A percentile compares a stretch with the other conserved stretches of the same genome.
Evolutionary conservation across 1,284 basidiomycete genomes (phyloP).

Genomic region (Trichosporon sp.): DNA sequence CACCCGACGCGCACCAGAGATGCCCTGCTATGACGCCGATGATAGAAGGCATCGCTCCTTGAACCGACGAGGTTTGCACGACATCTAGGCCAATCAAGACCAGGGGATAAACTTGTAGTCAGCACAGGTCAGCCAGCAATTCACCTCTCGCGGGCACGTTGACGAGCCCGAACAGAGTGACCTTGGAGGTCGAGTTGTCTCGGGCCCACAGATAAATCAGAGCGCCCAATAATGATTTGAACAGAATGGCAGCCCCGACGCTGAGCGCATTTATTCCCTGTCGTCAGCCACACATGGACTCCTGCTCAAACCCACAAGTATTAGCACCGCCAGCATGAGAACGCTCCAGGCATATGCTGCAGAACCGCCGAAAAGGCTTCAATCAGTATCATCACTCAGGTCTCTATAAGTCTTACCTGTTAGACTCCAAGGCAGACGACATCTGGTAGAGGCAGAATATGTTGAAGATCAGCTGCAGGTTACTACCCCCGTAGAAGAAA

Average conservation of each 20-base stretch:
- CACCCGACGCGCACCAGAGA: slow-evolving; percentile 40
- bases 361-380: neutral
- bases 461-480: slow-evolving; percentile 51
- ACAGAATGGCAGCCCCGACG: slow-evolving; percentile 46
- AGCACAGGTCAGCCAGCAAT: slow-evolving; percentile 22
- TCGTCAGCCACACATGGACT: neutral
- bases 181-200: slow-evolving; percentile 49
- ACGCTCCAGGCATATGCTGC: slow-evolving; percentile 52
- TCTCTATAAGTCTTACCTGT: slow-evolving; percentile 38
- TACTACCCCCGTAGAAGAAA: slow-evolving; percentile 49
- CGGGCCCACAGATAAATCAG: slow-evolving; percentile 55
- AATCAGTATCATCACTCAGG: neutral
- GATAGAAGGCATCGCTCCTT: slow-evolving; percentile 43
- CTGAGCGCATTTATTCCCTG: slow-evolving; percentile 44
- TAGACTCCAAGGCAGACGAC: slow-evolving; percentile 48
- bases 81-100: slow-evolving; percentile 50
- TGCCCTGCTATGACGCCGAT: slow-evolving; percentile 53
- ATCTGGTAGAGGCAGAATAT: slow-evolving; percentile 54
- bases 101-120: slow-evolving; percentile 48
- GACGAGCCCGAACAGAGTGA: slow-evolving; percentile 54
- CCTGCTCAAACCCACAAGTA: slow-evolving; percentile 32
- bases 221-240: slow-evolving; percentile 50
- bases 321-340: slow-evolving; percentile 42
- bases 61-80: slow-evolving; percentile 41
- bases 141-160: slow-evolving; percentile 52